Conservation (phyloP, 495 filamentous ascomycete genomes). For the Aspergillus leporis region DNA sequence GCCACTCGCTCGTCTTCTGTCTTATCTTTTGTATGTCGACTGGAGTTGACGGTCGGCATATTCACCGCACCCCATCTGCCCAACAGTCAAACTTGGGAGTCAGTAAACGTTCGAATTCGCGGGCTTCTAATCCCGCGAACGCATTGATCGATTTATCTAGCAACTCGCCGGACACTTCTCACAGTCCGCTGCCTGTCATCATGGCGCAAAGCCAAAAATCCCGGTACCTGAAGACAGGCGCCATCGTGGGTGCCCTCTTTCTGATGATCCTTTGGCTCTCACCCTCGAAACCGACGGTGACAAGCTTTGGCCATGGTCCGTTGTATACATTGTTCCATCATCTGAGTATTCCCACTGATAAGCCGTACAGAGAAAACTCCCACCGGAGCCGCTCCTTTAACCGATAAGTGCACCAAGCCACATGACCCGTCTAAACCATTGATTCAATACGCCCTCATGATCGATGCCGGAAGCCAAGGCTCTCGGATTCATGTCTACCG, state of each 20-base stretch:
- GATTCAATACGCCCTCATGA: conserved; percentile 97
- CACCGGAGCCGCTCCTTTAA: conserved; percentile 21
- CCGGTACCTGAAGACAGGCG: conserved; percentile 80
- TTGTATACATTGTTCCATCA: conserved; percentile 4
- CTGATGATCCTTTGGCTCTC: conserved; percentile 75
- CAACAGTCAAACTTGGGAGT: conserved; percentile 20
- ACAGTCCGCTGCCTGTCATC: conserved; percentile 30
- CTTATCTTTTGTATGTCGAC: conserved; percentile 51
- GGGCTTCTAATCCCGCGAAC: conserved; percentile 23
- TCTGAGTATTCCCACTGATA: neutral
- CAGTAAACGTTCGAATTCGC: conserved; percentile 39
- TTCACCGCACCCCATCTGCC: conserved; percentile 19
- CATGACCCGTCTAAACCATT: conserved; percentile 83
- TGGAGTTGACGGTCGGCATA: conserved; percentile 39
- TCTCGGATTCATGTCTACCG: conserved; percentile 97
- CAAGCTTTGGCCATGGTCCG: conserved; percentile 43
- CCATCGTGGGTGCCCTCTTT: conserved; percentile 71
- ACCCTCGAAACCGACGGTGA: conserved; percentile 48
- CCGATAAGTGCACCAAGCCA: conserved; percentile 73
- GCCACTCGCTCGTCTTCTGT: conserved; percentile 14
- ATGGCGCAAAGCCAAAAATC: conserved; percentile 74
- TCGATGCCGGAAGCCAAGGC: conserved; percentile 96
- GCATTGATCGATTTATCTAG: conserved; percentile 15
- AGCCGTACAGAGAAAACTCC: conserved; percentile 28
- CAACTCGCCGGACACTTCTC: conserved; percentile 13